Evolutionary conservation across 805 yeast genomes (phyloP), one percentile per base, ranked within the genome.

Genomic region (Yamadazyma takamatsuzukensis): DNA sequence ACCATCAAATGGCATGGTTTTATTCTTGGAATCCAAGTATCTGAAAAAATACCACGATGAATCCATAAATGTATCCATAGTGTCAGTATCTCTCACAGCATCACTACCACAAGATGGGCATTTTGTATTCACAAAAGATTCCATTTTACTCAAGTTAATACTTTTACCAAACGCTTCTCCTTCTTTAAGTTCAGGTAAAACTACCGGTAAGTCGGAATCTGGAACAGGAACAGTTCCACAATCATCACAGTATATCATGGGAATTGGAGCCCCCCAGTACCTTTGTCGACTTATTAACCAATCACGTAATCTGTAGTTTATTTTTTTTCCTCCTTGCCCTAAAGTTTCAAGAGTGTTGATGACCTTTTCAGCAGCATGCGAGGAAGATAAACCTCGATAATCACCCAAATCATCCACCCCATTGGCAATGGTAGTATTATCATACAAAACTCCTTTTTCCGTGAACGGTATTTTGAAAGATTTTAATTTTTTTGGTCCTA

Each of bases 181-280:
- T 9, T 71, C 70, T n/a, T n/a, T n/a, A 21, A 76, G 63, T 18
- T 69, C 59, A 0, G 97, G 97, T 21, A 93, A 71, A 22, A 66
- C 27, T 0, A 93, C 96, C 0, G 98, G 98, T 12, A 93, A 66
- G 17, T 89, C 80, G 2, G 74, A 63, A 25, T 84, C 95, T 0
- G 97, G 97, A 13, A 93, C 97, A 0, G 97, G 84, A 1, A 90
- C 96, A 0, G 80, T 61, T 2, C 98, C 98, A 68, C 98, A 93
- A 2, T 56, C 43, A 5, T 70, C 72, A 62, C 98, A 93, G 50
- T 93, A 93, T 17, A 93, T 70, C 13, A 93, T 87, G 4, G 98
- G 98, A 34, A 93, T 93, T 2, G 98, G 98, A 0, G 97, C 93
- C 16, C 98, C 98, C 98, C 98, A 93, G 57, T 83, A 90, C 39